Base-by-base conservation (phyloP, 345 rosid species). In the Erodium maritimum region DNA sequence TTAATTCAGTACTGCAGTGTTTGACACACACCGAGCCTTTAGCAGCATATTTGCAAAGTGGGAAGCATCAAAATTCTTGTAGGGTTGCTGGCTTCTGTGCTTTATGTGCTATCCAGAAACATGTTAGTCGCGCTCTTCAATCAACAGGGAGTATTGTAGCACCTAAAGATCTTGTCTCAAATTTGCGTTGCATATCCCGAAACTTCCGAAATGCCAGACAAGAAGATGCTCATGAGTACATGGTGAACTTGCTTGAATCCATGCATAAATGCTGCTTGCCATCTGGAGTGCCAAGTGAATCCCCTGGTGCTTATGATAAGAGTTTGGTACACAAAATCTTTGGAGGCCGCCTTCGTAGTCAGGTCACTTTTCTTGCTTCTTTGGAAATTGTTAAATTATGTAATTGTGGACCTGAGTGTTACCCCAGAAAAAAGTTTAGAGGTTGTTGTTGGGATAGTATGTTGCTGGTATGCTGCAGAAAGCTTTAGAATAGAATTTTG, bases 221-320 rank as follows among this genome's bases (percentile, higher is more conserved):
- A 69, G 97, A 93, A 73, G 99, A 93, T 75, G 99, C 99, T 4
- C 99, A 93, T 46, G 99, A 93, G 33, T 89, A 87, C 77, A 89
- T 93, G 99, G 87, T 93, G 66, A 89, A 78, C 75, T 70, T 93
- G 70, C 79, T 93, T 55, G 99, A 93, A 67, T 93, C 94, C 33
- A 93, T 93, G 99, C 97, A 93, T 67, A 93, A 87, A 67, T 89
- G 97, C 63, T 85, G 88, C 86, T 73, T 93, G 53, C 97, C 99
- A 23, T 89, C 89, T 29, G 97, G 99, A 65, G 95, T 93, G 61
- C 85, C 87, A 14, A 89, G 85, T n/a, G 88, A 89, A 73, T 93
- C 99, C 7, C 78, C 94, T 52, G 70, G 83, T 69, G 99, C 99
- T 65, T 87, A 87, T 69, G 91, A 85, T 68, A 87, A 70, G 74